These are phyloP conservation scores for Calophaca sinica DNA, from an alignment of 306 rosid genomes.

Conservation along the genomic window DNA sequence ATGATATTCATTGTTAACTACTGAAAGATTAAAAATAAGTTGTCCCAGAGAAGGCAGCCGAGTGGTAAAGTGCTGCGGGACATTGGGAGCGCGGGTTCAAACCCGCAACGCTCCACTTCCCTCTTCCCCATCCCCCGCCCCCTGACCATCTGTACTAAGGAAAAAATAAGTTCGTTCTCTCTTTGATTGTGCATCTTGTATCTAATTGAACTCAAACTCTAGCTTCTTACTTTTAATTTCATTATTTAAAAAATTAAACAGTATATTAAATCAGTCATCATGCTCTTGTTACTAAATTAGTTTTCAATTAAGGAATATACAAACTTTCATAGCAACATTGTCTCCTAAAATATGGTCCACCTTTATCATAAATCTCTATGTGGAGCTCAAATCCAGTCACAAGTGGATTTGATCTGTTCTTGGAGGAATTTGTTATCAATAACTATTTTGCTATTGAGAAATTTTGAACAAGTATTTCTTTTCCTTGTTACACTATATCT, in stretches of 20 bases:
- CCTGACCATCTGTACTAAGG: too few relatives aligned
- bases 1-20: conserved; percentile 1
- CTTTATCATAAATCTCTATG: conserved; percentile 15
- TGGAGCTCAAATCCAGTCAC: conserved; percentile 7
- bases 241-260: background rate
- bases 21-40: background rate
- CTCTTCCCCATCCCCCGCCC: too few relatives aligned
- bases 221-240: conserved; percentile 22
- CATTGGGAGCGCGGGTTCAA: too few relatives aligned
- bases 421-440: conserved; percentile 20
- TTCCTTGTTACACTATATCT: conserved; percentile 16
- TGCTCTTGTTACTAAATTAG: background rate
- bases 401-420: conserved; percentile 6
- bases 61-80: too few relatives aligned
- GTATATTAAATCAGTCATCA: too few relatives aligned
- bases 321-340: background rate
- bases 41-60: too few relatives aligned
- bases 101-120: too few relatives aligned
- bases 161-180: background rate
- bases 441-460: conserved; percentile 3
- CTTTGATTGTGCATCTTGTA: background rate
- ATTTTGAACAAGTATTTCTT: background rate
- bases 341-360: conserved; percentile 1
- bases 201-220: conserved; percentile 10
- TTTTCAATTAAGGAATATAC: conserved; percentile 7